Conservation (phyloP, 768 basidiomycete species). For the Sistotremastrum suecicum region DNA sequence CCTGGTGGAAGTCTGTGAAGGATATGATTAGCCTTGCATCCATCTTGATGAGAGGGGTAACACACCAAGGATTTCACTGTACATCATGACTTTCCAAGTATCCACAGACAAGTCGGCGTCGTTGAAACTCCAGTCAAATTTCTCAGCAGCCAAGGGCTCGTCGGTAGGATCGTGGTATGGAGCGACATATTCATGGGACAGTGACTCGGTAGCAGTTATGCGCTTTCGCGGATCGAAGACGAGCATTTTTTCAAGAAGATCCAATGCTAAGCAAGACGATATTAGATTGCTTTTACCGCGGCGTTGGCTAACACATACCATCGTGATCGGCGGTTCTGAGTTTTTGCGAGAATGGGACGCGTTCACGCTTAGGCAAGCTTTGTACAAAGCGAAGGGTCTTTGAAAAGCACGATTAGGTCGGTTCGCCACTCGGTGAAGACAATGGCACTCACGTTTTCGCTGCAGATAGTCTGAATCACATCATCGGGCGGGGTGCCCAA, state of each 20-base stretch:
- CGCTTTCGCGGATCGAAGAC: slow-evolving; percentile 97
- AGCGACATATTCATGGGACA: slow-evolving; percentile 85
- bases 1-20: too few relatives aligned
- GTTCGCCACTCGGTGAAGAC: neutral
- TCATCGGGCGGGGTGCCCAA: slow-evolving; percentile 98
- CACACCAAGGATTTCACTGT: slow-evolving; percentile 90
- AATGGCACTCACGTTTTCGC: slow-evolving; percentile 68
- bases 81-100: slow-evolving; percentile 99
- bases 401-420: slow-evolving; percentile 1
- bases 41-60: slow-evolving; percentile 1
- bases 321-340: slow-evolving; percentile 77
- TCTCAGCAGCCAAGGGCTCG: slow-evolving; percentile 85
- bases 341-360: slow-evolving; percentile 91
- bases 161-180: slow-evolving; percentile 99
- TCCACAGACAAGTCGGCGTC: slow-evolving; percentile 97
- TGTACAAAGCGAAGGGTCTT: slow-evolving; percentile 99
- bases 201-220: slow-evolving; percentile 84
- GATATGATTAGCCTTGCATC: neutral
- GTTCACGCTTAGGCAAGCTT: slow-evolving; percentile 89
- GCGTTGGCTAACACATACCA: slow-evolving; percentile 33
- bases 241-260: slow-evolving; percentile 96
- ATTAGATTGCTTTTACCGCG: neutral
- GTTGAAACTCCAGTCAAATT: slow-evolving; percentile 99
- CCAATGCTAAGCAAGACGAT: slow-evolving; percentile 46
- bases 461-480: slow-evolving; percentile 97